Base-by-base conservation (phyloP, 257 asterid genomes). In the Eucommia ulmoides region DNA sequence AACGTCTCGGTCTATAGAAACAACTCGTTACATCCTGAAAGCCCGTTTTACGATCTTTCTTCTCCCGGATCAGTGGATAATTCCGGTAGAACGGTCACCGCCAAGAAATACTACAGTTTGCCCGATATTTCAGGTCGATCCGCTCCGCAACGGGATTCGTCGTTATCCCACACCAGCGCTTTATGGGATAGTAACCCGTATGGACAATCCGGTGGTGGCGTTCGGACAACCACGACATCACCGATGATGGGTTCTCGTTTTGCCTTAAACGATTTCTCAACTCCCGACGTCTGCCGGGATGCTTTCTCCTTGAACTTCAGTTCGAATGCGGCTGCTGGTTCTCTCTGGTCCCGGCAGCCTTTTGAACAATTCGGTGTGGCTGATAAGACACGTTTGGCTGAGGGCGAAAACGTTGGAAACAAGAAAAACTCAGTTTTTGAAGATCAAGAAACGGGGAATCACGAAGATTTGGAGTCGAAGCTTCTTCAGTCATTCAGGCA, bases 281-380 rank as follows among this genome's bases (percentile, higher is more conserved):
- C 74, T 49, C 53, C 91, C 14, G 67, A 73, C 63, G 85, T 82
- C 25, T 62, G 74, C 63, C 69, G 76, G 47, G 93, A 77, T 58
- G 71, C 84, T 18, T 74, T 65, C 45, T 59, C 92, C 0, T 59
- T 81, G 65, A 87, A 74, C 38, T 65, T 56, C 44, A 66, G 58
- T 64, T 66, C 93, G 49, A 55, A 73, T 41, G 49, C 85, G 25
- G 72, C 70, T 20, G 64, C 79, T 41, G 74, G 73, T 50, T 85
- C 98, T 24, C 57, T 89, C 55, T 85, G 94, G 96, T 76, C 91
- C 53, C 76, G 62, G 64, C 94, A 89, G 77, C 94, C 94, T 45
- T 82, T 65, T 49, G 95, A 86, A 53, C 93, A 74, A 53, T 89
- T 89, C 66, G 93, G 98, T 12, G 93, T 91, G 65, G 94, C 93